Conservation (phyloP, 2,329 filamentous ascomycete genomes). For the Septoria linicola region DNA sequence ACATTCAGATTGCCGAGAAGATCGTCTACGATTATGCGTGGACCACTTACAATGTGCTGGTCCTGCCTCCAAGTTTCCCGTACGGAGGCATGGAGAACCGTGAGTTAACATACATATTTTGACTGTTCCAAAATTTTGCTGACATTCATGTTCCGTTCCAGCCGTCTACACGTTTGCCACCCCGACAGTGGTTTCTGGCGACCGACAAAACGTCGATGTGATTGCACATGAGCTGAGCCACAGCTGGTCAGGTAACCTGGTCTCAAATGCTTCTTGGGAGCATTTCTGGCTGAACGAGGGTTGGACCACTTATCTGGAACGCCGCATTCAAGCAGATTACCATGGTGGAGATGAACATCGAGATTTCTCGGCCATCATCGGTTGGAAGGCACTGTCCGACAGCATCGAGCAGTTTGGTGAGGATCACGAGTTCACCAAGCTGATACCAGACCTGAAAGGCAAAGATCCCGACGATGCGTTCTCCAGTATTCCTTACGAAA, state of each 20-base stretch:
- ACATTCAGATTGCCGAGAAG: constrained; percentile 79
- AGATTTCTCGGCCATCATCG: constrained; percentile 93
- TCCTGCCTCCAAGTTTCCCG: constrained; percentile 85
- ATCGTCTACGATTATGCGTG: constrained; percentile 85
- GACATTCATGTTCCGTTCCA: constrained; percentile 68
- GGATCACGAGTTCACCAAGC: constrained; percentile 89
- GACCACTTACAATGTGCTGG: constrained; percentile 92
- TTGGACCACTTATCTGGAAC: constrained; percentile 94
- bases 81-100: constrained; percentile 64
- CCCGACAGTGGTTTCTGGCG: constrained; percentile 86
- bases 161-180: constrained; percentile 91
- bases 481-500: constrained; percentile 89
- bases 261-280: constrained; percentile 77
- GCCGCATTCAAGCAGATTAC: constrained; percentile 71
- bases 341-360: constrained; percentile 80
- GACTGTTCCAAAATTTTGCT: constrained; percentile 75
- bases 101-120: background rate
- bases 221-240: constrained; percentile 81
- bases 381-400: constrained; percentile 86
- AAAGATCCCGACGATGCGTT: constrained; percentile 96
- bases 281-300: constrained; percentile 73
- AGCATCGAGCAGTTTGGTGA: constrained; percentile 74
- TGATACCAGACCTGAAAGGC: constrained; percentile 82
- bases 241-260: constrained; percentile 86
- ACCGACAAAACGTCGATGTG: constrained; percentile 83